These are phyloP conservation scores for Thermothelomyces thermophilus DNA, from an alignment of 2,329 filamentous ascomycete genomes.

Conservation along the genomic window DNA sequence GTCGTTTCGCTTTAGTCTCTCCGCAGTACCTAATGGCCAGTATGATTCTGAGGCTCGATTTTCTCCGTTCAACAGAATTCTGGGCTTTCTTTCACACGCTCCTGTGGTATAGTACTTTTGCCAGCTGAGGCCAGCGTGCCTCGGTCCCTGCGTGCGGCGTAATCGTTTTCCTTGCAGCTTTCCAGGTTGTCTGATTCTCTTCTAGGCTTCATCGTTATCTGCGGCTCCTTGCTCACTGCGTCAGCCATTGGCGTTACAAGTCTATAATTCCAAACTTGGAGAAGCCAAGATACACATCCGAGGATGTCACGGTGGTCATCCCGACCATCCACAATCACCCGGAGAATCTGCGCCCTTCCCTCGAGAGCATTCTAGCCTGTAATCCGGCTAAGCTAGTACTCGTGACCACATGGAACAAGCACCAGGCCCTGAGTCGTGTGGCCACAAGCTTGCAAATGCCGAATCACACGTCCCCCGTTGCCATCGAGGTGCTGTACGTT, in stretches of 20 bases:
- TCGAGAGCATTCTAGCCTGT: slow-evolving; percentile 68
- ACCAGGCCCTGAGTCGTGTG: slow-evolving; percentile 60
- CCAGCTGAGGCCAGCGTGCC: background rate
- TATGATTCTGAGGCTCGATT: slow-evolving; percentile 28
- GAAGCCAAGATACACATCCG: slow-evolving; percentile 68
- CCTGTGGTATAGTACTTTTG: slow-evolving; percentile 39
- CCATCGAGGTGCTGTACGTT: slow-evolving; percentile 66
- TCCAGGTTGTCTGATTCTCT: slow-evolving; percentile 17
- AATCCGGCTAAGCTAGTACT: slow-evolving; percentile 69
- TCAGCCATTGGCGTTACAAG: slow-evolving; percentile 81
- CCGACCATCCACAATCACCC: slow-evolving; percentile 86
- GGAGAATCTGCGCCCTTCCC: slow-evolving; percentile 72
- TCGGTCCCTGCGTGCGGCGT: background rate
- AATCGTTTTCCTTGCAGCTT: background rate
- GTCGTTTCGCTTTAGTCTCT: slow-evolving; percentile 18
- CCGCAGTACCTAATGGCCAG: slow-evolving; percentile 20
- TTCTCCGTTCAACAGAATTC: slow-evolving; percentile 40
- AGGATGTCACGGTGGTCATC: slow-evolving; percentile 90
- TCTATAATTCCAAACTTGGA: slow-evolving; percentile 69
- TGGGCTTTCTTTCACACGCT: slow-evolving; percentile 36
- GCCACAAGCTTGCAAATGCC: slow-evolving; percentile 46
- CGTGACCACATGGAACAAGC: slow-evolving; percentile 79
- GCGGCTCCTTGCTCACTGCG: slow-evolving; percentile 75
- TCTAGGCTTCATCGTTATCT: slow-evolving; percentile 78
- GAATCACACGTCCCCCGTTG: slow-evolving; percentile 39